A percentile compares a stretch with the other conserved stretches of the same genome.
These are phyloP conservation scores for Epichloe coenophiala DNA, from an alignment of 2,329 filamentous ascomycete species.

Conservation along the genomic window DNA sequence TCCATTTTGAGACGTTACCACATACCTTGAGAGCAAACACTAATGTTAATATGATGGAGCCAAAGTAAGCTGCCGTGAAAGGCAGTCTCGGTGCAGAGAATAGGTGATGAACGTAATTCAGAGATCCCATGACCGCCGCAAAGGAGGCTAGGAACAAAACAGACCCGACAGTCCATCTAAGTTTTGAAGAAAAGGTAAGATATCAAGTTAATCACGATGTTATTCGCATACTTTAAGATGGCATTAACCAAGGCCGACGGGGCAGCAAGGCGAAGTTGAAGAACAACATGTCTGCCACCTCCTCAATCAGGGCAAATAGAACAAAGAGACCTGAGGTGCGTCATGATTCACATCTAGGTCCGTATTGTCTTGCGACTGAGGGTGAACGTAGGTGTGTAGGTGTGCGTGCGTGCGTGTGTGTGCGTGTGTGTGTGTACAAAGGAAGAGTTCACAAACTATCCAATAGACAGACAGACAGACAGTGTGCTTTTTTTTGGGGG, in stretches of 20 bases:
- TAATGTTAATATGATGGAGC: slow-evolving; percentile 76
- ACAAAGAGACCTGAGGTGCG: not conserved
- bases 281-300: not conserved
- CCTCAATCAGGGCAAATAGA: not conserved
- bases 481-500: too few species aligned
- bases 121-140: slow-evolving; percentile 85
- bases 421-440: not conserved
- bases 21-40: slow-evolving; percentile 88
- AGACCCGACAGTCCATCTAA: slow-evolving; percentile 82
- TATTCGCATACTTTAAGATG: not conserved
- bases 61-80: slow-evolving; percentile 91
- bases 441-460: not conserved
- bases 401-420: not conserved
- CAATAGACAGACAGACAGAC: not conserved
- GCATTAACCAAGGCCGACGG: not conserved
- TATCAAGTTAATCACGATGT: slow-evolving; percentile 13
- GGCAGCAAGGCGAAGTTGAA: not conserved
- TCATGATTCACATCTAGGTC: not conserved
- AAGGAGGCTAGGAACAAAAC: slow-evolving; percentile 82
- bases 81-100: slow-evolving; percentile 73
- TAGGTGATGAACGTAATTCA: slow-evolving; percentile 71
- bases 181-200: slow-evolving; percentile 21
- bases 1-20: slow-evolving; percentile 15
- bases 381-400: not conserved
- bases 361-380: not conserved